These are phyloP conservation scores for Chaetomidium leptoderma DNA, from an alignment of 495 filamentous ascomycete genomes.

Conservation along the genomic window DNA sequence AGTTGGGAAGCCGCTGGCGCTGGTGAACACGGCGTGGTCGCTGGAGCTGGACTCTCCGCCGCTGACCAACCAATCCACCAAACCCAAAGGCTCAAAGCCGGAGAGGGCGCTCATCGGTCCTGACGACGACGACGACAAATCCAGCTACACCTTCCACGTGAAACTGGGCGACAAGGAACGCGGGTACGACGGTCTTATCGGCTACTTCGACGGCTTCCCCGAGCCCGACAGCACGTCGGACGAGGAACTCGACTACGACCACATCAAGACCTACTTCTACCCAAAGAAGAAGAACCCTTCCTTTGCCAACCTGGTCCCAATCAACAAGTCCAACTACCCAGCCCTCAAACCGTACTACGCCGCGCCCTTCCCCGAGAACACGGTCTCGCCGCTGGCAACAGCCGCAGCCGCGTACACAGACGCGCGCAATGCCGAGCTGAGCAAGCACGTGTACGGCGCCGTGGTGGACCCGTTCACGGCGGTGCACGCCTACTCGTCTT, in stretches of 20 bases:
- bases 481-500: not conserved
- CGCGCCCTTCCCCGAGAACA: not conserved
- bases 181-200: slow-evolving; percentile 41
- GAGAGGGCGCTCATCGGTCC: no score
- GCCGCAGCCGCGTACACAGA: not conserved
- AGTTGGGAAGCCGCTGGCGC: slow-evolving; percentile 47
- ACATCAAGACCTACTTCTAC: slow-evolving; percentile 37
- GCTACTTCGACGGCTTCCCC: slow-evolving; percentile 34
- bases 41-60: slow-evolving; percentile 37
- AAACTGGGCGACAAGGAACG: slow-evolving; percentile 42
- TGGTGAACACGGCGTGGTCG: slow-evolving; percentile 44
- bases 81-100: not conserved
- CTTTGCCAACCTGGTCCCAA: no score
- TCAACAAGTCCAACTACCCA: not conserved
- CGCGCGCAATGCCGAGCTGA: not conserved
- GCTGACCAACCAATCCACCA: not conserved
- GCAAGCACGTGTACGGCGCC: not conserved
- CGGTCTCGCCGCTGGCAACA: not conserved
- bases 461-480: not conserved
- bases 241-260: slow-evolving; percentile 28
- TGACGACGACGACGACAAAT: no score
- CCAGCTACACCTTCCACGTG: slow-evolving; percentile 38
- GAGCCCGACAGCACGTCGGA: not conserved
- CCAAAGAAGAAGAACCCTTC: not conserved
- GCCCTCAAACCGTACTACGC: not conserved